Evolutionary conservation across 176 grass and related monocot species (phyloP), one percentile per base, ranked within the genome.

Genomic region (Cenchrus americanus): DNA sequence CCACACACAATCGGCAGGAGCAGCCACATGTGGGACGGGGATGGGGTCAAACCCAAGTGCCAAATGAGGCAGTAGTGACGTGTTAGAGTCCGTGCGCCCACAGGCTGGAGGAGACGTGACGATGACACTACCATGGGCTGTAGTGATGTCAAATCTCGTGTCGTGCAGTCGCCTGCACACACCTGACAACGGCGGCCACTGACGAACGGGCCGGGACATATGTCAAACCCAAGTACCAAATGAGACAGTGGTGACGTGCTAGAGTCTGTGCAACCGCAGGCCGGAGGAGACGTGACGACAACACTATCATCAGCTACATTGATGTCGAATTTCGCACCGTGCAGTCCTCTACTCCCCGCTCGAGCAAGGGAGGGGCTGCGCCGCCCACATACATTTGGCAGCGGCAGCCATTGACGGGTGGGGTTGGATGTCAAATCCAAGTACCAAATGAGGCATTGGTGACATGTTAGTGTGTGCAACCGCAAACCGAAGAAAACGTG

Each of bases 241-340:
- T 17, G 30, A 62, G 79, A 64, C n/a, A 64, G 7, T 51, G 58
- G n/a, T 61, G 86, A n/a, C 37, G 84, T 68, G 37, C 63, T 52
- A 61, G 4, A 8, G 34, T 41, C 78, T 17, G 49, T 10, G 51
- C 26, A 14, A 0, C 14, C 15, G 19, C 10, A n/a, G 69, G 8
- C 51, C 11, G 43, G 55, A 8, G 61, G 44, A 14, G 66, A 62
- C 34, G 46, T 72, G 66, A 23, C 65, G 44, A 44, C 57, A 2
- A 51, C 46, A 55, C 55, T 17, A 66, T 12, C 62, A 52, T 9
- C 47, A 27, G 10, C 76, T 4, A 24, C n/a, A 14, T 19, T 48
- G 9, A 37, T 37, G 34, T 37, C 34, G 34, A 37, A 4, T 37
- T 4, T 37, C 34, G 34, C 4, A 3, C 34, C 34, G 2, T 37